Conservation (phyloP, 345 rosid genomes). For the Eucalyptus erythrocorys region DNA sequence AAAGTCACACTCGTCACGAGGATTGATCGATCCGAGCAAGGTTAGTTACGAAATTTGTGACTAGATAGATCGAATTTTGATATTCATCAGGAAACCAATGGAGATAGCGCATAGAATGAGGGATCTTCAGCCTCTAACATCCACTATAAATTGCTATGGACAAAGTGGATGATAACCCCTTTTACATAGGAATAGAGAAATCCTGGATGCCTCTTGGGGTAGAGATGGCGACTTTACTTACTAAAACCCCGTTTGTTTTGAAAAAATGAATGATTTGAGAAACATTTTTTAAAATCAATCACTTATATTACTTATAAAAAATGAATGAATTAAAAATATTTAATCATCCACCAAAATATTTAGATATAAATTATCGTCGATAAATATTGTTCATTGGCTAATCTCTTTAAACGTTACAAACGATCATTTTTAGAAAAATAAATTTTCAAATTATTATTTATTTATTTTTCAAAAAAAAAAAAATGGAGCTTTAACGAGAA, state of each 20-base stretch:
- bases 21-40: neutral
- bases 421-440: neutral
- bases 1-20: neutral
- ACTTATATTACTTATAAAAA: neutral
- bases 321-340: neutral
- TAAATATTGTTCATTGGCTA: neutral
- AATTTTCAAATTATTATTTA: neutral
- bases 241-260: neutral
- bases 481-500: neutral
- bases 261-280: neutral
- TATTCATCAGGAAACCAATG: neutral
- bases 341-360: accelerated
- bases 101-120: neutral
- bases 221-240: neutral
- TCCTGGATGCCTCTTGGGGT: neutral
- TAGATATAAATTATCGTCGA: neutral
- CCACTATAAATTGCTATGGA: neutral
- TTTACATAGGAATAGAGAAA: neutral
- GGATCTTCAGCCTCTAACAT: neutral
- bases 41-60: neutral
- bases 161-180: neutral
- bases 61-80: neutral
- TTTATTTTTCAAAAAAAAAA: neutral
- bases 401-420: neutral
- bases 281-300: neutral